Evolutionary conservation across 306 rosid species (phyloP), one percentile per base, ranked within the genome.

Genomic region (Pyrus bretschneideri): DNA sequence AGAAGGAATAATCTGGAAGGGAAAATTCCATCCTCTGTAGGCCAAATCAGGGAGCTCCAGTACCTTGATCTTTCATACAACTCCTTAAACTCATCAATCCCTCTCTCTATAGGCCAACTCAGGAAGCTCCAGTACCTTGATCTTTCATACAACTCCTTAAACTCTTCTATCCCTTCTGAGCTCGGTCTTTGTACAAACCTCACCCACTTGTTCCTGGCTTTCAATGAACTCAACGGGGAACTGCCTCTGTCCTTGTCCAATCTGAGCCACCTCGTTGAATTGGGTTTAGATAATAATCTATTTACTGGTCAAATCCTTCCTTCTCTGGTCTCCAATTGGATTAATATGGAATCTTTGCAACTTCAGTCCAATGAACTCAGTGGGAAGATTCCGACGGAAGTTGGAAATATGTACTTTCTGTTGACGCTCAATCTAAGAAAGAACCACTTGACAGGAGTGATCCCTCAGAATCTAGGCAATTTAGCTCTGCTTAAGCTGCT

Each of bases 241-340:
- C 72, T 88, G 63, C 97, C 84, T 62, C 10, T 70, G 33, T 81
- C 80, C 4, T 57, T 81, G 14, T 81, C 84, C 31, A 42, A 81
- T 54, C 13, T 81, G 23, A 42, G 70, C 35, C 5, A 33, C 35
- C 35, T 33, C 35, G 7, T 33, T 0, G 2, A 35, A 35, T 35
- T 35, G 40, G 9, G 9, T 7, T 35, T 35, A 1, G 42, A 35
- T 35, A 35, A 35, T 35, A 35, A 35, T 35, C 42, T 35, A 35
- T 35, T 90, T 29, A 75, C 92, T 38, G 92, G 97, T 45, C 70
- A 81, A 14, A 70, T 90, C 51, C 83, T 87, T 11, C 78, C 86
- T 25, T 72, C 75, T 21, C 23, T 92, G 66, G 11, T 88, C 57
- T 84, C 91, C 78, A 87, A 77, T 19, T 92, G 96, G 92, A 86